Evolutionary conservation across 2,329 filamentous ascomycete genomes (phyloP).

Genomic region (Onygena corvina): DNA sequence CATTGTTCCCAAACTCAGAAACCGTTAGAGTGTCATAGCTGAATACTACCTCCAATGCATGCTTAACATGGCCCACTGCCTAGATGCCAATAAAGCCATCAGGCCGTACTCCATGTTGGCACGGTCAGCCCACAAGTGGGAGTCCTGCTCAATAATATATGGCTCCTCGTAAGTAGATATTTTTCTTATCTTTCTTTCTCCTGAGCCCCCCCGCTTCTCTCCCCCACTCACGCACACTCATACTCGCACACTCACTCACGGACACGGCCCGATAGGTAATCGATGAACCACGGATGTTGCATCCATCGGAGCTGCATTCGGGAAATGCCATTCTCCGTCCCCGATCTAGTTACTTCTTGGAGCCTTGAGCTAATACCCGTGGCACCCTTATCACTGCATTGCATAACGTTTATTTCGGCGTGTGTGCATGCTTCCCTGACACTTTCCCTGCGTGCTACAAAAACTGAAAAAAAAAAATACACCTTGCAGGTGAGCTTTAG

Average conservation of each 20-base stretch:
- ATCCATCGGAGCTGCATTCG: neutral
- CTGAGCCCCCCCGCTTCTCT: neutral
- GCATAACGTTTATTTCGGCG: neutral
- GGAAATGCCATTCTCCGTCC: neutral
- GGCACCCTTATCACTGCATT: neutral
- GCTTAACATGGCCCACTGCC: neutral
- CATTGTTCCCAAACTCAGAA: neutral
- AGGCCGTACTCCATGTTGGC: neutral
- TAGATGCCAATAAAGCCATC: neutral
- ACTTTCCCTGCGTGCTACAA: too few species aligned
- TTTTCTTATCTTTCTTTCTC: neutral
- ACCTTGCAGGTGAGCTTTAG: neutral
- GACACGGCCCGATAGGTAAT: neutral
- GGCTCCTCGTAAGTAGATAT: too few species aligned
- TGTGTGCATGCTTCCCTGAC: neutral
- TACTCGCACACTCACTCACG: too few species aligned
- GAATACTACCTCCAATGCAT: neutral
- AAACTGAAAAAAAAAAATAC: neutral
- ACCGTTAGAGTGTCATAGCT: neutral
- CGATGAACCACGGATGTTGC: neutral
- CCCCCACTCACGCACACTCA: constrained; percentile 3
- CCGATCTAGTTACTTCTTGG: neutral
- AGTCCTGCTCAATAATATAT: neutral
- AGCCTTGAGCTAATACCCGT: neutral
- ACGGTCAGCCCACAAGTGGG: neutral